A percentile compares a stretch with the other conserved stretches of the same genome.
These are phyloP conservation scores for Toxicodendron radicans DNA, from an alignment of 345 rosid species.

Conservation along the genomic window DNA sequence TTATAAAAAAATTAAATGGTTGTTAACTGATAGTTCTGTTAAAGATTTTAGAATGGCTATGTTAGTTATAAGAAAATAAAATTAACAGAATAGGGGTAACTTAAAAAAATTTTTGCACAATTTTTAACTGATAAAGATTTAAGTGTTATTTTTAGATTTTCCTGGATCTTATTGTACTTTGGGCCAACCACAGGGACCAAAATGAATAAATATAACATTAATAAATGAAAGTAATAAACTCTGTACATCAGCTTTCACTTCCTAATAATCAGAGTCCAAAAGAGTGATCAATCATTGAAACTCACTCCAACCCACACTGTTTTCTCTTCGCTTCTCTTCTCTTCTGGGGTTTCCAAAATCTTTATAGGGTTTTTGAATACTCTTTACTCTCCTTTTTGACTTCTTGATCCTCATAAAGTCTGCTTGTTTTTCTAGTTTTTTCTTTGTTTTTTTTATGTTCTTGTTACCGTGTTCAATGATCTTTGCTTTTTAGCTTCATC, in stretches of 20 bases:
- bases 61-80: too few relatives aligned
- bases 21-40: too few relatives aligned
- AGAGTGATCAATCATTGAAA: constrained; percentile 45
- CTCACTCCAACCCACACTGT: neutral
- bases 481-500: neutral
- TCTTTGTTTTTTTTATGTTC: constrained; percentile 1
- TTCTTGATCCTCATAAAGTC: constrained; percentile 9
- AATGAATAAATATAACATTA: too few relatives aligned
- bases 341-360: constrained; percentile 13
- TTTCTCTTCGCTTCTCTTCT: constrained; percentile 4
- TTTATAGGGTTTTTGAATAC: constrained; percentile 21
- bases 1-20: too few relatives aligned
- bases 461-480: neutral
- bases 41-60: too few relatives aligned
- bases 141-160: too few relatives aligned
- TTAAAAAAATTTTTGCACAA: too few relatives aligned
- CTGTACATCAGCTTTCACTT: constrained; percentile 3
- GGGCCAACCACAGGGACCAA: too few relatives aligned
- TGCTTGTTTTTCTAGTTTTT: neutral
- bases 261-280: constrained; percentile 31
- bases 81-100: too few relatives aligned
- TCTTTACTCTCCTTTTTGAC: constrained; percentile 27
- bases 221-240: neutral
- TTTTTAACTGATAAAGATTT: too few relatives aligned
- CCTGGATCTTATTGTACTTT: too few relatives aligned